Conservation (phyloP, 139 green algal genomes). For the Choricystis sp. region DNA sequence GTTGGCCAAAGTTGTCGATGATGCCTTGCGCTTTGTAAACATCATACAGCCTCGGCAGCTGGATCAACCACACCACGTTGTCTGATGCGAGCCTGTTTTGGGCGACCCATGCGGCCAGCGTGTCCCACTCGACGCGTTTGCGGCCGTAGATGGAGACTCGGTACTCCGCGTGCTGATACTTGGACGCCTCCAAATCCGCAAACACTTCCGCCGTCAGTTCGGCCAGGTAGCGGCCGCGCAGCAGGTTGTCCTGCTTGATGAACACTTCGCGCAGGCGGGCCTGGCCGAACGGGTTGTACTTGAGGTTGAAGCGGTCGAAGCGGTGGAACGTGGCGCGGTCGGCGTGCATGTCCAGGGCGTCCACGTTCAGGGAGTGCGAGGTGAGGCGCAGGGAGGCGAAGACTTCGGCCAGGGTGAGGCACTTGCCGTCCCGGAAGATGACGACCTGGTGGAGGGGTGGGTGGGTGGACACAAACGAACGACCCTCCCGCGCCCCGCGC, state of each 20-base stretch:
- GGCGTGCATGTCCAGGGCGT: slow-evolving; percentile 97
- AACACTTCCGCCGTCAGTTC: slow-evolving; percentile 93
- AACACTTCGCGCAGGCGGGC: slow-evolving; percentile 93
- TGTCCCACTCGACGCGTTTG: slow-evolving; percentile 88
- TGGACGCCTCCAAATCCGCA: slow-evolving; percentile 57
- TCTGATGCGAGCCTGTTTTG: slow-evolving; percentile 82
- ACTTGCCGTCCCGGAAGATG: slow-evolving; percentile 82
- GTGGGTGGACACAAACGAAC: not conserved
- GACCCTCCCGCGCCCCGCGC: not conserved
- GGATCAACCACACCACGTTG: slow-evolving; percentile 96
- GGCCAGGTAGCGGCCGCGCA: slow-evolving; percentile 85
- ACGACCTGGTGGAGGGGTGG: slow-evolving; percentile 3
- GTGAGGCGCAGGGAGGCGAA: slow-evolving; percentile 57
- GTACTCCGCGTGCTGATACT: slow-evolving; percentile 92
- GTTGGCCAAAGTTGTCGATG: slow-evolving; percentile 59
- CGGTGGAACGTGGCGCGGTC: slow-evolving; percentile 99
- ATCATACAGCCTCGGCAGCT: slow-evolving; percentile 92
- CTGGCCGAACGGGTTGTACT: slow-evolving; percentile 99
- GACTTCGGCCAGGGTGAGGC: slow-evolving; percentile 79
- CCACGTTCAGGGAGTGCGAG: slow-evolving; percentile 91
- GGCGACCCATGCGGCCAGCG: slow-evolving; percentile 89
- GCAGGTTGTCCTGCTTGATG: slow-evolving; percentile 97
- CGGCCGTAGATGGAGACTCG: slow-evolving; percentile 75
- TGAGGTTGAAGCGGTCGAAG: slow-evolving; percentile 91
- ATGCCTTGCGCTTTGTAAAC: slow-evolving; percentile 82